A percentile compares a stretch with the other conserved stretches of the same genome.
phyloP scores from a whole-genome alignment of 2,329 filamentous ascomycete genomes.

The Byssothecium circinans region DNA sequence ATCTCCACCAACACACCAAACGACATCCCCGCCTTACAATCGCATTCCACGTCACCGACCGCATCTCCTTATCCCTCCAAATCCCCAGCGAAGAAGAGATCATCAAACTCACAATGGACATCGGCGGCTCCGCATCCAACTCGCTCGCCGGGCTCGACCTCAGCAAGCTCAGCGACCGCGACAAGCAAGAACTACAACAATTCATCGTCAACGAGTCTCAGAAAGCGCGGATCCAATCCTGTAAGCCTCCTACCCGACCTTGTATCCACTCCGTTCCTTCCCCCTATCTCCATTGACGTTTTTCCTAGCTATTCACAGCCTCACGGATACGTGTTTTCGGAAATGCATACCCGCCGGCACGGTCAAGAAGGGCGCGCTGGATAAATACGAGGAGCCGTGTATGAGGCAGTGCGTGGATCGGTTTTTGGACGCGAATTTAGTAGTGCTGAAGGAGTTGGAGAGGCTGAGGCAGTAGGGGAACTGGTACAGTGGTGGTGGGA shows the following conservation, averaged over 20 bases:
- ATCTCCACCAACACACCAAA: no score
- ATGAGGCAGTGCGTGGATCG: conserved; percentile 91
- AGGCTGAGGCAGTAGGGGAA: conserved; percentile 47
- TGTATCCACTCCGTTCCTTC: no score
- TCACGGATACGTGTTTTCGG: conserved; percentile 85
- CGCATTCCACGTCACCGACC: neutral
- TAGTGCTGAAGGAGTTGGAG: conserved; percentile 84
- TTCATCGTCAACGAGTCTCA: conserved; percentile 84
- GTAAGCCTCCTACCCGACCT: no score
- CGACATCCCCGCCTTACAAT: no score
- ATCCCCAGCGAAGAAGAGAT: neutral
- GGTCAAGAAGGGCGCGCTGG: conserved; percentile 72
- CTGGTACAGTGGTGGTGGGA: neutral
- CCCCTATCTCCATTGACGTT: no score
- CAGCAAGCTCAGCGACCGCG: conserved; percentile 73
- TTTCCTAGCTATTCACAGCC: conserved; percentile 59
- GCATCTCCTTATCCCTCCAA: neutral
- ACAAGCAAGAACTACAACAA: conserved; percentile 85
- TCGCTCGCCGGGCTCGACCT: conserved; percentile 60
- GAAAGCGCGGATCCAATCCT: conserved; percentile 69
- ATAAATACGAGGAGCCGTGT: conserved; percentile 77
- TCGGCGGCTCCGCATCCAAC: conserved; percentile 42
- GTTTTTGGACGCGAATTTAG: conserved; percentile 84
- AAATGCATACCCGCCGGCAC: conserved; percentile 80
- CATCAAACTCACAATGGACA: conserved; percentile 27